Conservation (phyloP, 345 rosid species). For the Erysimum cheiranthoides region DNA sequence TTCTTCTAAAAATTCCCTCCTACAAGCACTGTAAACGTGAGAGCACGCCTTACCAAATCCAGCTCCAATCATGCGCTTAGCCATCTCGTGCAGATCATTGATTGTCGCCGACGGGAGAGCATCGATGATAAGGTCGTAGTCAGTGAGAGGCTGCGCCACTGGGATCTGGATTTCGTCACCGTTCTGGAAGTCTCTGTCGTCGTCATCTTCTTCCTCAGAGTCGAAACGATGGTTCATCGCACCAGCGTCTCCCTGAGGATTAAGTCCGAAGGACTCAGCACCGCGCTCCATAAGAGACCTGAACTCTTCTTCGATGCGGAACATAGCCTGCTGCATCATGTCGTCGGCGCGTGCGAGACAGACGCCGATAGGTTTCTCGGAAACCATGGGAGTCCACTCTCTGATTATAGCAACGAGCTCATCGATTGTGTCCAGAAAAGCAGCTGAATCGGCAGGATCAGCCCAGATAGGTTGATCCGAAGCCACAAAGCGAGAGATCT, state of each 20-base stretch:
- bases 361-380: constrained; percentile 55
- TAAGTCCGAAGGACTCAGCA: constrained; percentile 61
- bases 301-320: constrained; percentile 79
- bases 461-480: constrained; percentile 82
- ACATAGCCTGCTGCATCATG: constrained; percentile 81
- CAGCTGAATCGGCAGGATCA: constrained; percentile 72
- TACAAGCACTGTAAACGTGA: constrained; percentile 74
- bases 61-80: constrained; percentile 84
- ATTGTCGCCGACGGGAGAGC: constrained; percentile 83
- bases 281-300: constrained; percentile 79
- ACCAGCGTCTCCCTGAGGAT: constrained; percentile 41
- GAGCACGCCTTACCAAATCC: constrained; percentile 78
- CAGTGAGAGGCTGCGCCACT: constrained; percentile 77
- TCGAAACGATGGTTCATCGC: constrained; percentile 52
- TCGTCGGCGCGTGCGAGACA: constrained; percentile 79
- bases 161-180: constrained; percentile 62
- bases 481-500: constrained; percentile 74
- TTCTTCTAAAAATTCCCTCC: constrained; percentile 85
- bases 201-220: constrained; percentile 59
- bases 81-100: constrained; percentile 83
- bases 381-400: constrained; percentile 61
- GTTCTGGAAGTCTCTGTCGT: constrained; percentile 44
- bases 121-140: constrained; percentile 82
- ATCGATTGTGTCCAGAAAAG: constrained; percentile 80
- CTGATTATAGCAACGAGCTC: constrained; percentile 59